These are phyloP conservation scores for Fusarium oligoseptatum DNA, from an alignment of 2,329 filamentous ascomycete species.

Conservation along the genomic window DNA sequence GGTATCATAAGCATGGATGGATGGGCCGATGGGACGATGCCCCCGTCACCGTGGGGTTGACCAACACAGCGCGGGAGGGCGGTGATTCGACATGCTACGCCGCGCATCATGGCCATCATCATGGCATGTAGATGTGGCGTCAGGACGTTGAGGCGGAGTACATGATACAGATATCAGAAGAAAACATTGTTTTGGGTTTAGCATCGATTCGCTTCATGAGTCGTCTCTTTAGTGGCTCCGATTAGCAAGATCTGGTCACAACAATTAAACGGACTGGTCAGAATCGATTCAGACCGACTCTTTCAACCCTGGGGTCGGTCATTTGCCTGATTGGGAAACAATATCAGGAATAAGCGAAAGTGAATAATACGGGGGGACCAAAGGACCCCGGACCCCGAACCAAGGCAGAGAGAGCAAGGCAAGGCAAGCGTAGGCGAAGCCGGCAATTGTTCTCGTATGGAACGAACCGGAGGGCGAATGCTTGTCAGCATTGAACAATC, in stretches of 20 bases:
- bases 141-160: slow-evolving; percentile 17
- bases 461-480: slow-evolving; percentile 16
- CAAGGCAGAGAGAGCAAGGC: not conserved
- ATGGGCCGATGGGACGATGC: slow-evolving; percentile 47
- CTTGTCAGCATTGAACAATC: not conserved
- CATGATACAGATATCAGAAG: slow-evolving; percentile 2
- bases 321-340: slow-evolving; percentile 24
- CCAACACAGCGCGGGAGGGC: slow-evolving; percentile 43
- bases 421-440: slow-evolving; percentile 1
- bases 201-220: slow-evolving; percentile 9
- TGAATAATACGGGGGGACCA: slow-evolving; percentile 23
- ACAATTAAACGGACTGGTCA: not conserved
- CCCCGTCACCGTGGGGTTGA: slow-evolving; percentile 43
- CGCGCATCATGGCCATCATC: slow-evolving; percentile 28
- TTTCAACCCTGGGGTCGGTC: slow-evolving; percentile 4
- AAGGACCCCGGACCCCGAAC: slow-evolving; percentile 26
- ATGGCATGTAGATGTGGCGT: slow-evolving; percentile 13
- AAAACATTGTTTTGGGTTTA: slow-evolving; percentile 5
- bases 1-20: slow-evolving; percentile 45
- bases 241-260: slow-evolving; percentile 18
- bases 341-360: slow-evolving; percentile 12
- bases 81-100: slow-evolving; percentile 24
- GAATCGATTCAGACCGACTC: slow-evolving; percentile 1
- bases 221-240: not conserved
- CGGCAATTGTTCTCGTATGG: slow-evolving; percentile 19